Percentiles rank a stretch among this genome's conserved stretches.
Conservation (phyloP, 2,329 filamentous ascomycete genomes). For the Botrytis paeoniae region DNA sequence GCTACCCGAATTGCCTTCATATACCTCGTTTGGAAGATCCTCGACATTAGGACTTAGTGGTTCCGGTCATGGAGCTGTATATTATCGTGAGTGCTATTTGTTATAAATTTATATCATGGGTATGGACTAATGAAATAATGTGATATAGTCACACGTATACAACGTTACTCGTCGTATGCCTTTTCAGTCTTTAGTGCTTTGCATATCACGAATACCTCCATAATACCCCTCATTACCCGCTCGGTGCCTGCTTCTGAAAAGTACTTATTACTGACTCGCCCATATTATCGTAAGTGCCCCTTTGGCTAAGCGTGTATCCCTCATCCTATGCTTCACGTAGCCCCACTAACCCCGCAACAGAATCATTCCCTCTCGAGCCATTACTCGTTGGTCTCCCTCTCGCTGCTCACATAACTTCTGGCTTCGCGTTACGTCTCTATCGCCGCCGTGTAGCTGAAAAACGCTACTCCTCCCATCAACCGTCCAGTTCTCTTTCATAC, state of each 20-base stretch:
- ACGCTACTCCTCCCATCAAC: slow-evolving; percentile 69
- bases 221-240: slow-evolving; percentile 72
- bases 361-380: slow-evolving; percentile 68
- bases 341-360: slow-evolving; percentile 14
- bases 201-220: slow-evolving; percentile 76
- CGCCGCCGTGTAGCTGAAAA: slow-evolving; percentile 68
- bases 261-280: slow-evolving; percentile 85
- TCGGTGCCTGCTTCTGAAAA: slow-evolving; percentile 74
- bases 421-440: slow-evolving; percentile 72
- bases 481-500: slow-evolving; percentile 67
- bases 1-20: slow-evolving; percentile 40
- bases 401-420: slow-evolving; percentile 72
- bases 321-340: slow-evolving; percentile 54
- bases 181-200: slow-evolving; percentile 73
- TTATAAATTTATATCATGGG: background rate
- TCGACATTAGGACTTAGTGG: slow-evolving; percentile 57
- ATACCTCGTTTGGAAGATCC: slow-evolving; percentile 42
- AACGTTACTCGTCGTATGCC: slow-evolving; percentile 86
- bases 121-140: background rate
- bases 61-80: slow-evolving; percentile 64
- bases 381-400: slow-evolving; percentile 75
- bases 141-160: slow-evolving; percentile 64
- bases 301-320: slow-evolving; percentile 56
- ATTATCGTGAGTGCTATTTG: slow-evolving; percentile 62
- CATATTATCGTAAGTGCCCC: slow-evolving; percentile 76